phyloP scores from a whole-genome alignment of 2,329 filamentous ascomycete genomes.

The Fusarium burgessii region DNA sequence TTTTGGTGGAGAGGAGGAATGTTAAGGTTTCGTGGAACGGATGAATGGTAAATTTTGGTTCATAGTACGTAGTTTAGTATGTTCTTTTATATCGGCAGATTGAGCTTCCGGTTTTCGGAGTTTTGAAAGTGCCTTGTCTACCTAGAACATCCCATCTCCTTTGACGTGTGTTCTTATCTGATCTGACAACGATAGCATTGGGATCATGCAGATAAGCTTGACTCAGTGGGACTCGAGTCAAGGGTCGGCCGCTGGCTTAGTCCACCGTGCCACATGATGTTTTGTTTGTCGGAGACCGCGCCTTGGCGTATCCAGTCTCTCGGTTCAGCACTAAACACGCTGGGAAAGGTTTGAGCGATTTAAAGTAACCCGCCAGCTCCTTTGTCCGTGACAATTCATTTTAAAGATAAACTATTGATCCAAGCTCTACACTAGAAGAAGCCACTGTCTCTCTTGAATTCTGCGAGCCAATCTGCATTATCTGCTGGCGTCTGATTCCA shows the following conservation, averaged over 20 bases:
- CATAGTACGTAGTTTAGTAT: no score
- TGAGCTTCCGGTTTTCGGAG: no score
- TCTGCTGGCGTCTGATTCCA: constrained; percentile 28
- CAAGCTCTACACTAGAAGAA: neutral
- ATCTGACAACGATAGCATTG: no score
- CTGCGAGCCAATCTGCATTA: constrained; percentile 9
- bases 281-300: neutral
- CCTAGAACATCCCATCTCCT: no score
- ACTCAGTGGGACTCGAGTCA: neutral
- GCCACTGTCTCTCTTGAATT: constrained; percentile 13
- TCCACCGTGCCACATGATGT: neutral
- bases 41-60: neutral
- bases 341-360: neutral
- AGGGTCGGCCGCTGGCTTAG: neutral
- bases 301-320: neutral
- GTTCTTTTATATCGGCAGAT: no score
- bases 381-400: neutral
- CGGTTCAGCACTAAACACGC: neutral
- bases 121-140: no score
- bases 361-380: neutral
- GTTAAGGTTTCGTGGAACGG: neutral
- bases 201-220: neutral
- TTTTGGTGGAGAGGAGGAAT: neutral
- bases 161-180: no score
- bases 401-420: neutral